phyloP scores from a whole-genome alignment of 345 rosid genomes.

The Punica granatum region DNA sequence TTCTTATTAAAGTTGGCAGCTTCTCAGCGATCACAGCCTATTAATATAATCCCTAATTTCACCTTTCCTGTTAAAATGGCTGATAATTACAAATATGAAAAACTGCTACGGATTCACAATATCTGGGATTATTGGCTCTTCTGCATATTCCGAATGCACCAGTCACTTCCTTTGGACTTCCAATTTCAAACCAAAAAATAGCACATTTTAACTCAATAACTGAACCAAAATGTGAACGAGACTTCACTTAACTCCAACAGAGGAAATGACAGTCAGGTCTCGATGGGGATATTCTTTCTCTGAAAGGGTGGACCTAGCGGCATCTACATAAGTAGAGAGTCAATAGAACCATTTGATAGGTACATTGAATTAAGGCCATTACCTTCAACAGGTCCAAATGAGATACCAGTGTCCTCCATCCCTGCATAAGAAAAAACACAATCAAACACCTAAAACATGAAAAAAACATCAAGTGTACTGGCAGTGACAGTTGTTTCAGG shows the following conservation, averaged over 20 bases:
- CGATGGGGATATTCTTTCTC: no score
- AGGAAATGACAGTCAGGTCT: no score
- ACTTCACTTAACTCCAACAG: no score
- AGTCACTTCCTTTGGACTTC: not conserved
- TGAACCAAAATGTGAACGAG: no score
- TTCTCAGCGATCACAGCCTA: not conserved
- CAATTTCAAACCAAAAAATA: not conserved
- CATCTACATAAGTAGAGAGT: not conserved
- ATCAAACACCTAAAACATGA: not conserved
- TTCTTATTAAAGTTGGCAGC: not conserved
- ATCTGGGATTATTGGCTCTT: not conserved
- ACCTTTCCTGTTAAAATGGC: not conserved
- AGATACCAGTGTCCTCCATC: slow-evolving; percentile 72
- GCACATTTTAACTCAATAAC: not conserved
- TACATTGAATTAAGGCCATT: slow-evolving; percentile 5
- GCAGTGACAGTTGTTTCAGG: no score
- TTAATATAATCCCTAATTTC: not conserved
- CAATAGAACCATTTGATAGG: no score
- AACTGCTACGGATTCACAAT: not conserved
- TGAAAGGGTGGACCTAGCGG: not conserved
- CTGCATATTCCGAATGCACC: not conserved
- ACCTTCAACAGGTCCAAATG: slow-evolving; percentile 97
- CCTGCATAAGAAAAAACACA: slow-evolving; percentile 40
- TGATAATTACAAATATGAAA: not conserved
- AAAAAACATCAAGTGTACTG: not conserved